Base-by-base conservation (phyloP, 495 filamentous ascomycete species). In the Pyronema omphalodes region DNA sequence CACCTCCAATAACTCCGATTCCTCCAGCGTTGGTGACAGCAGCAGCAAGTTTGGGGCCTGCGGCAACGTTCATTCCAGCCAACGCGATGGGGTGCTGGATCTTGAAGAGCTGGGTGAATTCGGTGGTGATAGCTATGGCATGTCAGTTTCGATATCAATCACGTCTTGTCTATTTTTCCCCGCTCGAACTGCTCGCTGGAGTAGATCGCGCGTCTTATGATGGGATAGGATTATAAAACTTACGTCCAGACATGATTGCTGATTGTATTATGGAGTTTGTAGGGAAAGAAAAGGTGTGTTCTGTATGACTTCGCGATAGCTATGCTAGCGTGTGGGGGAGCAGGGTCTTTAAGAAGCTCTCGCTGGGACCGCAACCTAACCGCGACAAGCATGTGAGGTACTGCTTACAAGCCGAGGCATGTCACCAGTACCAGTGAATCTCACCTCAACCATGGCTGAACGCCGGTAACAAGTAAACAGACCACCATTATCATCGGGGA, bases 11-110 rank as follows among this genome's bases (percentile, higher is more conserved):
- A 57, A 98, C 91, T 71, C 91, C 91, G 56, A 98, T 73, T 65
- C 91, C 91, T 58, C 91, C 91, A 34, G 91, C 91, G 71, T 98
- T 94, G 55, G 91, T 93, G 61, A 98, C 91, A 8, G 91, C 91
- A 15, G 91, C 91, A 41, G 91, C 93, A 66, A 98, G 80, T 76
- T 88, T 93, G 45, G 93, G 93, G 46, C 91, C 91, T 48, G 91
- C 93, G 47, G 91, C 93, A 55, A 96, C 93, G 75, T 96, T 96
- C 91, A 98, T 98, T 63, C 91, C 91, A 58, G 91, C 91, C 57
- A 96, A 81, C 64, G 96, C 74, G 66, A 98, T 74, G 34, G 91
- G 91, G 71, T 96, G 91, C 63, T 94, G 88, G 75, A 98, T 95
- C 76, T 83, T 83, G 70, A 96, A 82, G 58, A 94, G 84, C 76